Percentiles rank a stretch among this genome's conserved stretches.
Evolutionary conservation across 164 flowering plant species (phyloP).

Genomic region (Piper longum): DNA sequence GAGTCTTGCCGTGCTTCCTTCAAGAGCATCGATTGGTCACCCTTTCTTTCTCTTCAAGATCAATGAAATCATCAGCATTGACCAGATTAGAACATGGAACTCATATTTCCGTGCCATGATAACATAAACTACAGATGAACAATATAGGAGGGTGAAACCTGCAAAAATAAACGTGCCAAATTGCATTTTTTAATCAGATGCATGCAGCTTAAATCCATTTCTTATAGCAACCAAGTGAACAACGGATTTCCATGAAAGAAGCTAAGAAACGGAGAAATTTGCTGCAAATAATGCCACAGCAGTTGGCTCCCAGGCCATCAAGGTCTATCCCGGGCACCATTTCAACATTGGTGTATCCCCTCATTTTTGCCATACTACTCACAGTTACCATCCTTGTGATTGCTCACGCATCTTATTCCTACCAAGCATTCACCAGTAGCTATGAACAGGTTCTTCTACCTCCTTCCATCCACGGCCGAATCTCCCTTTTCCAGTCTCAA

Average conservation of each 20-base stretch:
- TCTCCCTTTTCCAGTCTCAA: conserved; percentile 20
- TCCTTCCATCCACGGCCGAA: conserved; percentile 12
- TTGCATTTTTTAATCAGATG: no score
- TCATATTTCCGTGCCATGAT: neutral
- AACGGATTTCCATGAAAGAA: neutral
- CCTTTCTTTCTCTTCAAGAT: neutral
- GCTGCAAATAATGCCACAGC: conserved; percentile 14
- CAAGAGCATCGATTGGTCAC: neutral
- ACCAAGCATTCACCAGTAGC: conserved; percentile 6
- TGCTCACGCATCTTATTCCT: conserved; percentile 10
- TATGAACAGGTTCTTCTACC: conserved; percentile 9
- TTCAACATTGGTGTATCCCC: conserved; percentile 11
- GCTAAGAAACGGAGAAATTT: neutral
- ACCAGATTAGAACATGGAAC: neutral
- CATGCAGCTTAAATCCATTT: no score
- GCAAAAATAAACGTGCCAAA: neutral
- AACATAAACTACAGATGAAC: neutral
- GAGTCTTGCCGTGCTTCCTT: neutral
- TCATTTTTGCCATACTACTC: conserved; percentile 15
- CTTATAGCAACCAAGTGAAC: neutral
- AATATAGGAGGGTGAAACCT: neutral
- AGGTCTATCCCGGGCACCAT: conserved; percentile 14
- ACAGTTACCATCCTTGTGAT: conserved; percentile 8
- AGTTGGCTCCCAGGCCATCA: conserved; percentile 10
- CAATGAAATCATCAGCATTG: neutral